Conservation (phyloP, 176 grass and related monocot species). For the Raddia guianensis region DNA sequence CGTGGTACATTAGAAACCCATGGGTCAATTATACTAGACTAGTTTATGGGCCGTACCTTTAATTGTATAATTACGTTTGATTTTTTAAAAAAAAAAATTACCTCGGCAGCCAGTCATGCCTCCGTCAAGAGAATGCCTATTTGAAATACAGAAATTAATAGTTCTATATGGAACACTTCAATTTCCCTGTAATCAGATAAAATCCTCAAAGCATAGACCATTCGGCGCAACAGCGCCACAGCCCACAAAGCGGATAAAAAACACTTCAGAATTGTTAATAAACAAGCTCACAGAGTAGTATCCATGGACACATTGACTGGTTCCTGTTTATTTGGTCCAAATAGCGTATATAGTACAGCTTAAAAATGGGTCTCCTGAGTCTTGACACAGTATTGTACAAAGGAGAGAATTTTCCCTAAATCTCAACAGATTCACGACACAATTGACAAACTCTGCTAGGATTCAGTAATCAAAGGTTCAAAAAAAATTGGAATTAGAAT, state of each 20-base stretch:
- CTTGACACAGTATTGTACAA: conserved; percentile 49
- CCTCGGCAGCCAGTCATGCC: no score
- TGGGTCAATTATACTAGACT: no score
- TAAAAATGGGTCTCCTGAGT: conserved; percentile 39
- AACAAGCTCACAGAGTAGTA: conserved; percentile 1
- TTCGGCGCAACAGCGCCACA: no score
- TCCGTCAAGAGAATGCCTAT: no score
- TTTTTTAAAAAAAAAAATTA: no score
- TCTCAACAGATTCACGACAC: conserved; percentile 40
- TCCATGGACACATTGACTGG: conserved; percentile 21
- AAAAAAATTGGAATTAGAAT: conserved; percentile 51
- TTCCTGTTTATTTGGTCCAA: conserved; percentile 40
- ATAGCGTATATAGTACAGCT: conserved; percentile 30
- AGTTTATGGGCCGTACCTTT: no score
- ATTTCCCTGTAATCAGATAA: no score
- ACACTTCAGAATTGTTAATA: not conserved
- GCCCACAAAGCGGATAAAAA: not conserved
- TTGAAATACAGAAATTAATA: no score
- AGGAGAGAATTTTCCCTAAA: conserved; percentile 23
- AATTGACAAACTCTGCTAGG: conserved; percentile 33
- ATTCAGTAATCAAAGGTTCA: conserved; percentile 34
- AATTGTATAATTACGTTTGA: no score
- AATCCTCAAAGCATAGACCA: no score
- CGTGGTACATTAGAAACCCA: no score
- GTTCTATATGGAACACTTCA: no score